Conservation (phyloP, 2,329 filamentous ascomycete genomes). For the Triangularia verruculosa region DNA sequence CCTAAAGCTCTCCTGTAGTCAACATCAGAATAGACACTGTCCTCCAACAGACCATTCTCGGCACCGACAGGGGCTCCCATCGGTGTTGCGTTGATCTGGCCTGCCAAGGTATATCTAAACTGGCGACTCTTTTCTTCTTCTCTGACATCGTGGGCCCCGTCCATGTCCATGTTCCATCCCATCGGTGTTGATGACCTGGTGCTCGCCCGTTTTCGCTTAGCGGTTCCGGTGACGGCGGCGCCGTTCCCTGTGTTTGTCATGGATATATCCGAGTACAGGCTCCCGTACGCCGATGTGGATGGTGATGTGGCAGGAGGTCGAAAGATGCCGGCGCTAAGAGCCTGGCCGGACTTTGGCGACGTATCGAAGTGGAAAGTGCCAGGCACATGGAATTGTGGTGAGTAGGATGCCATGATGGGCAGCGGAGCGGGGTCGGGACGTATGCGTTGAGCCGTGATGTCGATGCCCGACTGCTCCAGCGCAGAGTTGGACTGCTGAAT, state of each 20-base stretch:
- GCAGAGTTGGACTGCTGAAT: not conserved
- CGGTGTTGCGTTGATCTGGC: conserved; percentile 50
- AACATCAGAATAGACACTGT: conserved; percentile 56
- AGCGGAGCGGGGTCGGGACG: not conserved
- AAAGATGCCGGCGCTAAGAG: conserved; percentile 34
- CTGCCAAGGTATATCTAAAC: conserved; percentile 49
- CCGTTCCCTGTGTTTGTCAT: conserved; percentile 31
- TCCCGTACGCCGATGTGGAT: conserved; percentile 32
- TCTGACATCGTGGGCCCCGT: conserved; percentile 29
- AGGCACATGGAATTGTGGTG: conserved; percentile 32
- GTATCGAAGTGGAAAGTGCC: conserved; percentile 34
- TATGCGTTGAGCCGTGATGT: not conserved
- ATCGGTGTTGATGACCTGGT: conserved; percentile 35
- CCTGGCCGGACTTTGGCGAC: conserved; percentile 23
- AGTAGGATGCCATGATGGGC: conserved; percentile 27
- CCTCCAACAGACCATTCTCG: conserved; percentile 41
- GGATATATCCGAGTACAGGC: conserved; percentile 38
- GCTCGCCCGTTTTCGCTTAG: conserved; percentile 53
- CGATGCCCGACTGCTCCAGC: not conserved
- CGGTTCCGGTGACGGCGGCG: conserved; percentile 29
- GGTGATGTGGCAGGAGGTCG: conserved; percentile 32
- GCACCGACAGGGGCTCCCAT: conserved; percentile 32
- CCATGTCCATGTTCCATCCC: conserved; percentile 34
- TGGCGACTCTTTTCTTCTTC: conserved; percentile 24
- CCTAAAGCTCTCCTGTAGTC: conserved; percentile 54